These are phyloP conservation scores for Amylocarpus encephaloides DNA, from an alignment of 2,329 filamentous ascomycete species.

Conservation along the genomic window DNA sequence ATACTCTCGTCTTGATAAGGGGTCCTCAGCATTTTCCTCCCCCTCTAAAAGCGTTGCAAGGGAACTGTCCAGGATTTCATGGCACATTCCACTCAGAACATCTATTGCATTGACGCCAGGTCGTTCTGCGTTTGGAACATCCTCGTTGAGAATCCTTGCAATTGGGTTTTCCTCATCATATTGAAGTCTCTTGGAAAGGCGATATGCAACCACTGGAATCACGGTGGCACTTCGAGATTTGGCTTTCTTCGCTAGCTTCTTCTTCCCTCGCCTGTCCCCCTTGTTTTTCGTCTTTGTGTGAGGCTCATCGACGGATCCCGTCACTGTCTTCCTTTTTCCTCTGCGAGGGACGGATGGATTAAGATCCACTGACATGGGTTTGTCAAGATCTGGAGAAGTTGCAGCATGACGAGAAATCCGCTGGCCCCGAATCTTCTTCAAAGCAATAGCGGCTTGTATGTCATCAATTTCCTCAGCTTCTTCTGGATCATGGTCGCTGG, in stretches of 20 bases:
- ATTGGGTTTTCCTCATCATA: slow-evolving; percentile 37
- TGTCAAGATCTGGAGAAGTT: slow-evolving; percentile 35
- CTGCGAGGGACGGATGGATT: slow-evolving; percentile 11
- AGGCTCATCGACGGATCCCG: slow-evolving; percentile 3
- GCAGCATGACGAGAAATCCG: slow-evolving; percentile 22
- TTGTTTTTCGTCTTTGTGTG: slow-evolving; percentile 5
- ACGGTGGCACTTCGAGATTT: slow-evolving; percentile 35
- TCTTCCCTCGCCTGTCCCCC: slow-evolving; percentile 30
- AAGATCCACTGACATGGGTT: slow-evolving; percentile 32
- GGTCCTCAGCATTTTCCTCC: slow-evolving; percentile 37
- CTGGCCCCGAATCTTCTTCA: slow-evolving; percentile 36
- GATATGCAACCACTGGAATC: slow-evolving; percentile 54
- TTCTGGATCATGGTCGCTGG: slow-evolving; percentile 26
- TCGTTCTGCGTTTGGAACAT: slow-evolving; percentile 47
- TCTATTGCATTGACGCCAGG: slow-evolving; percentile 56
- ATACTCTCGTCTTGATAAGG: slow-evolving; percentile 46
- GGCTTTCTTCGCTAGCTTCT: slow-evolving; percentile 21
- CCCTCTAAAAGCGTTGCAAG: slow-evolving; percentile 43
- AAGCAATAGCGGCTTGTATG: slow-evolving; percentile 32
- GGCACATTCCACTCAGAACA: slow-evolving; percentile 54
- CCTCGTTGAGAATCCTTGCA: slow-evolving; percentile 41
- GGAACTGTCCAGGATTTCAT: slow-evolving; percentile 50
- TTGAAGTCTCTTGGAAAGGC: slow-evolving; percentile 46
- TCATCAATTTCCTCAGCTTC: slow-evolving; percentile 30
- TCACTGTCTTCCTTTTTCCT: slow-evolving; percentile 10